Base-by-base conservation (phyloP, 1,284 basidiomycete species). In the Laetiporus sulphureus region DNA sequence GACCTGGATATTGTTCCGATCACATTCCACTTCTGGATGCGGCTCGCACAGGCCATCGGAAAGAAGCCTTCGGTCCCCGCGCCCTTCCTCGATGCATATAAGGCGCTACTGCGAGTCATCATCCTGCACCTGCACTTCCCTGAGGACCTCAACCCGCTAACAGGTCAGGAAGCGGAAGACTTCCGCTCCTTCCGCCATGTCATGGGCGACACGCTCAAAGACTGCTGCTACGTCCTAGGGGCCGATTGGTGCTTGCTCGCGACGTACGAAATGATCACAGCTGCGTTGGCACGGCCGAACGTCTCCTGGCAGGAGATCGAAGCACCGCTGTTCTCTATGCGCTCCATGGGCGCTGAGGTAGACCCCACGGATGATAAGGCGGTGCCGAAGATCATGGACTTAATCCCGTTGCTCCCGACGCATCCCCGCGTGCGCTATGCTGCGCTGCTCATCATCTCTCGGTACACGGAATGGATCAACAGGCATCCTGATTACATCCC, bases 151-250 rank as follows among this genome's bases (percentile, higher is more conserved):
- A 62, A 69, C 18, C 64, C 75, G 21, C 66, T 94, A 52, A 75
- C 77, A 3, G 81, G 84, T 3, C 89, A 95, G 63, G 95, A 97
- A 60, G 77, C 84, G 8, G 96, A 99, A 50, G 86, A 89, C 57
- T 99, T 99, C 73, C 78, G 96, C 19, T 77, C 81, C 5, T 99
- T 99, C 73, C 75, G 96, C 42, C 96, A 99, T 68, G 82, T 93
- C 49, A 99, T 99, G 88, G 96, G 96, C 40, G 95, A 99, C 62
- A 99, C 96, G 4, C 76, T 99, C 53, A 99, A 99, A 66, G 96
- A 99, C 62, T 99, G 96, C 61, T 99, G 96, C 65, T 80, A 87
- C 50, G 93, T 99, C 27, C 77, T 99, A 27, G 90, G 93, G 22
- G 78, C 93, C 2, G 83, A 91, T 36, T 73, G 76, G 3, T 99